phyloP scores from a whole-genome alignment of 805 yeast genomes.

The Teunomyces barrocoloradensis region DNA sequence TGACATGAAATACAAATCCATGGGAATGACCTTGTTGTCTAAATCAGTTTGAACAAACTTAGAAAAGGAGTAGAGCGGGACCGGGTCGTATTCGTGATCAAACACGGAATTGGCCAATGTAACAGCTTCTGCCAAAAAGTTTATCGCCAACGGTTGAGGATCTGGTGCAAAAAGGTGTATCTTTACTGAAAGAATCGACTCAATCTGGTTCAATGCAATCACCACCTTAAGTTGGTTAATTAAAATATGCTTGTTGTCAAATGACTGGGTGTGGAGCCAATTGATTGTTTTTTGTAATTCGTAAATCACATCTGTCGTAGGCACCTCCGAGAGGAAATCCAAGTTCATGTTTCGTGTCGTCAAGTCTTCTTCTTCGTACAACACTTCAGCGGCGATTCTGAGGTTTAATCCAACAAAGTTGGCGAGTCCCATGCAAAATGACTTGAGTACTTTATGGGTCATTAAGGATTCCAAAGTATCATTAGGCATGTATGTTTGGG shows the following conservation, averaged over 20 bases:
- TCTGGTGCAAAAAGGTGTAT: conserved; percentile 8
- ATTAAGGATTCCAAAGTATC: conserved; percentile 22
- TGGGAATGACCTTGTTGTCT: conserved; percentile 38
- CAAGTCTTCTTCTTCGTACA: conserved; percentile 75
- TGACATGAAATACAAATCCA: conserved; percentile 24
- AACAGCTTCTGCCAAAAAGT: conserved; percentile 18
- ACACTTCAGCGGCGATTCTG: conserved; percentile 53
- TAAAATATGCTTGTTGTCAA: conserved; percentile 10
- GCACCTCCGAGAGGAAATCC: conserved; percentile 27
- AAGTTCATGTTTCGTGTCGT: conserved; percentile 61
- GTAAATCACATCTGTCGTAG: conserved; percentile 18
- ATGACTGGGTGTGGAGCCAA: conserved; percentile 25
- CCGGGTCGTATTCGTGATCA: background rate
- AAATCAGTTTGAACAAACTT: conserved; percentile 34
- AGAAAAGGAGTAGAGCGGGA: conserved; percentile 26
- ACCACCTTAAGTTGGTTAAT: conserved; percentile 27
- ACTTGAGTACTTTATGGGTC: conserved; percentile 50
- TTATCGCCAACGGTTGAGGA: conserved; percentile 2
- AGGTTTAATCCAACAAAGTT: conserved; percentile 51
- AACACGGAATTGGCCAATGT: conserved; percentile 4
- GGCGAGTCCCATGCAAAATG: conserved; percentile 51
- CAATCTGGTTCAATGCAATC: conserved; percentile 25
- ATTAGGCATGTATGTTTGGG: background rate
- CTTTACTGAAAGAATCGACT: conserved; percentile 15
- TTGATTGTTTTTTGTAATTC: conserved; percentile 33